Evolutionary conservation across 2,329 filamentous ascomycete species (phyloP), one percentile per base, ranked within the genome.

Genomic region (Thelonectria olida): DNA sequence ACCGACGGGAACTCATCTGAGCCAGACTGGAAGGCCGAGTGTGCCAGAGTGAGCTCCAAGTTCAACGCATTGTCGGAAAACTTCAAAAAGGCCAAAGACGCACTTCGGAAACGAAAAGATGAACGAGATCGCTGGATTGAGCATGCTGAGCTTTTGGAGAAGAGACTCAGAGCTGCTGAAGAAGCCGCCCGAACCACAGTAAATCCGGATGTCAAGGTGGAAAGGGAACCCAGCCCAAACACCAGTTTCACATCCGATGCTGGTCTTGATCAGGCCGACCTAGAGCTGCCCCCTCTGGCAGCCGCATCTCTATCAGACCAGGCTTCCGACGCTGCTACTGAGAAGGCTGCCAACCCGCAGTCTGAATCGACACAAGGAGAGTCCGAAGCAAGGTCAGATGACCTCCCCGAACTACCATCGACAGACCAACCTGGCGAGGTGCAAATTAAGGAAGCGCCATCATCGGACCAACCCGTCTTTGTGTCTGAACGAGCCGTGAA

Each of bases 391-490:
- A 65, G 59, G 15, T 60, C 64, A 7, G 62, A 72, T 10, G 71
- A 72, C 4, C 42, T 73, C 8, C 70, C 74, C 2, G 61, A 64
- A 9, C 47, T 75, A 22, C 64, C 67, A 1, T 8, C 45, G 7
- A 38, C 62, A 4, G 52, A 60, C 15, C 56, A 62, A 22, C 15
- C 13, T 5, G 31, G 38, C 1, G 63, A 61, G 6, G 61, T 66
- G 7, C 31, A 39, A 5, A 68, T 86, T 22, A 87, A 88, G 66
- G 57, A 74, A n/a, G 85, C 87, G 62, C 81, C 82, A 2, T 84
- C 82, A 5, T 88, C 85, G 1, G 85, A 88, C 58, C 71, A 69
- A 2, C 84, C 82, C 0, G 73, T 86, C 2, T 68, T 88, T 6
- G 72, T 88, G 2, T 85, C 79, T 4, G 84, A 85, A 62, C 80